A percentile compares a stretch with the other conserved stretches of the same genome.
Conservation (phyloP, 495 filamentous ascomycete genomes). For the Trichocladium uniseriatum region DNA sequence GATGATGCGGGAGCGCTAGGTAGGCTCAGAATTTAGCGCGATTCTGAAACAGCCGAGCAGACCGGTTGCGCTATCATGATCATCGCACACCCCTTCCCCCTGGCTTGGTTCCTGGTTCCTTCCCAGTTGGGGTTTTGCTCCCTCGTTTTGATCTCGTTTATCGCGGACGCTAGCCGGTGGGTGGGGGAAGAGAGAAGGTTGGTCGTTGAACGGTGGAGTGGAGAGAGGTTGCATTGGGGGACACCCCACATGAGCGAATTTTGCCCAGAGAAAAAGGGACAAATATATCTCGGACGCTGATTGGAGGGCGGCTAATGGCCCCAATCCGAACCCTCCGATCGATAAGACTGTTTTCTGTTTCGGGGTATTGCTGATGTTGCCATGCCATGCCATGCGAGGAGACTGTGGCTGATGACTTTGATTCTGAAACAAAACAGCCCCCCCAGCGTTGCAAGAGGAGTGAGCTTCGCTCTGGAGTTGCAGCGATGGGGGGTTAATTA, state of each 20-base stretch:
- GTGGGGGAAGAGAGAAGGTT: background rate
- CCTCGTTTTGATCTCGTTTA: background rate
- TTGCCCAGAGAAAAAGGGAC: too few relatives aligned
- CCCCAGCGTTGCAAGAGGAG: too few relatives aligned
- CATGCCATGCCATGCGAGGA: background rate
- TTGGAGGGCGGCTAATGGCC: slow-evolving; percentile 7
- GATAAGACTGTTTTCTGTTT: too few relatives aligned
- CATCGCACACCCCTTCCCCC: too few relatives aligned
- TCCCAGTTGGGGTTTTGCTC: background rate
- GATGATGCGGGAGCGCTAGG: background rate
- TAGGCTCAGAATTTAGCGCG: background rate
- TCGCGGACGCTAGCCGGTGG: background rate
- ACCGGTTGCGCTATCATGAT: slow-evolving; percentile 1
- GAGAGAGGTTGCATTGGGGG: background rate
- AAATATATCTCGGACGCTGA: slow-evolving; percentile 7
- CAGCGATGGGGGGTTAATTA: too few relatives aligned
- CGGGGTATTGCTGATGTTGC: too few relatives aligned
- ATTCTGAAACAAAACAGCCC: too few relatives aligned
- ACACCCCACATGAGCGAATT: background rate
- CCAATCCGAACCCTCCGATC: too few relatives aligned
- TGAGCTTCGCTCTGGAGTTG: too few relatives aligned
- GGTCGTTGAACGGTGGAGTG: too few relatives aligned
- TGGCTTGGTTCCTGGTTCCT: too few relatives aligned
- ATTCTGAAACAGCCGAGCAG: slow-evolving; percentile 7
- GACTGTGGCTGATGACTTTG: too few relatives aligned